These are phyloP conservation scores for Lentinula novae-zelandiae DNA, from an alignment of 1,284 basidiomycete species.

Conservation along the genomic window DNA sequence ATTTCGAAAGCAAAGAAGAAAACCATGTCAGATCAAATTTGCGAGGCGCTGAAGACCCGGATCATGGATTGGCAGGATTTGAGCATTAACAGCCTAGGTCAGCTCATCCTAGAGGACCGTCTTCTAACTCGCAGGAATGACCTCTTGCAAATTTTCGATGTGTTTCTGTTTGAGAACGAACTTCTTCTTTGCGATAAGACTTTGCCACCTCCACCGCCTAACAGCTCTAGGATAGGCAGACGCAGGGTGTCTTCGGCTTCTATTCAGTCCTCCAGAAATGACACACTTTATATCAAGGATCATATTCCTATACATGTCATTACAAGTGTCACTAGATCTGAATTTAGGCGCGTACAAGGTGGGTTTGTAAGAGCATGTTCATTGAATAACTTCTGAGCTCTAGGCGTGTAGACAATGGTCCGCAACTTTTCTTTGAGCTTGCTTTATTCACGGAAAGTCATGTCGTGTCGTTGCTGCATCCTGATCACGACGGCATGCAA, in stretches of 20 bases:
- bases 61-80: conserved; percentile 13
- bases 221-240: conserved; percentile 7
- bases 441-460: background rate
- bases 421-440: conserved; percentile 3
- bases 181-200: conserved; percentile 14
- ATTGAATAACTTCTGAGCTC: background rate
- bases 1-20: conserved; percentile 3
- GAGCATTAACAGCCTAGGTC: conserved; percentile 2
- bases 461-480: background rate
- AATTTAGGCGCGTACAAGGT: conserved; percentile 9
- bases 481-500: background rate
- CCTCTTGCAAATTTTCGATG: conserved; percentile 7
- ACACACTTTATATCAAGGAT: conserved; percentile 9
- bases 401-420: background rate
- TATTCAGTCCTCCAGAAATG: background rate
- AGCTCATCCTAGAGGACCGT: background rate
- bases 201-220: background rate
- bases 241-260: conserved; percentile 5
- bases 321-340: background rate
- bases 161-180: conserved; percentile 13
- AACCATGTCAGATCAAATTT: conserved; percentile 8
- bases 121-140: conserved; percentile 12
- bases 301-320: background rate
- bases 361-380: background rate
- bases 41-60: conserved; percentile 2